A percentile compares a stretch with the other conserved stretches of the same genome.
phyloP scores from a whole-genome alignment of 352 stramenopile genomes.

The Saprolegnia diclina region DNA sequence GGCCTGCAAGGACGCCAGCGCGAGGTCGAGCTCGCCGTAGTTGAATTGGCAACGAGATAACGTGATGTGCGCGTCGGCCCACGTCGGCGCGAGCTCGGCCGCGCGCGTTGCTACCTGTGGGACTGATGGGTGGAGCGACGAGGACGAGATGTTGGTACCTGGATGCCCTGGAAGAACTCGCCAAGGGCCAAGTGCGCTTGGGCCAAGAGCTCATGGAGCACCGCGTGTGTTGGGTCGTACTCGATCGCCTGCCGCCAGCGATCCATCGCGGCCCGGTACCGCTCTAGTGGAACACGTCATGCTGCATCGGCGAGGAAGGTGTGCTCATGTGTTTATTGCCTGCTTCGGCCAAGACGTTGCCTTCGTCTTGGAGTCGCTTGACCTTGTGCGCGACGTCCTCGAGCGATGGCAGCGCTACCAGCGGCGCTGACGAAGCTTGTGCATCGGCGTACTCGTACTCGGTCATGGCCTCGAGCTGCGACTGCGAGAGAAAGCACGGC shows the following conservation, averaged over 20 bases:
- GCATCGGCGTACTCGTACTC: slow-evolving; percentile 4
- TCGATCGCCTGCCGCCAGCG: slow-evolving; percentile 58
- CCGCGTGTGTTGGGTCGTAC: slow-evolving; percentile 41
- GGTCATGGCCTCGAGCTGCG: slow-evolving; percentile 20
- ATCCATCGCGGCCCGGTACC: slow-evolving; percentile 54
- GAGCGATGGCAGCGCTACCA: slow-evolving; percentile 30
- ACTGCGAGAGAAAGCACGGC: slow-evolving; percentile 16
- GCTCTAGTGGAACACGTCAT: slow-evolving; percentile 31
- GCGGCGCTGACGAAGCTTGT: slow-evolving; percentile 24
- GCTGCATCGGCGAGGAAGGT: background rate
- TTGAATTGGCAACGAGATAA: slow-evolving; percentile 67
- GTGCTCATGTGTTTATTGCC: slow-evolving; percentile 7
- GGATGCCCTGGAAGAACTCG: slow-evolving; percentile 71
- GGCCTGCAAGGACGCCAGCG: slow-evolving; percentile 41
- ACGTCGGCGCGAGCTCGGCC: slow-evolving; percentile 45
- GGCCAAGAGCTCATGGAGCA: slow-evolving; percentile 60
- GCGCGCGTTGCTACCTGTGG: slow-evolving; percentile 48
- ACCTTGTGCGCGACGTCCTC: slow-evolving; percentile 53
- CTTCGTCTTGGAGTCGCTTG: slow-evolving; percentile 64
- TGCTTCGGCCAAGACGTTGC: slow-evolving; percentile 65
- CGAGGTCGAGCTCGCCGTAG: slow-evolving; percentile 71
- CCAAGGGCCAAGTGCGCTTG: slow-evolving; percentile 62
- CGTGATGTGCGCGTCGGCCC: slow-evolving; percentile 66
- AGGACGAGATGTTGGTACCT: slow-evolving; percentile 30
- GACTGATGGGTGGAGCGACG: background rate